Base-by-base conservation (phyloP, 2,329 filamentous ascomycete species). In the Grosmannia clavigera region DNA sequence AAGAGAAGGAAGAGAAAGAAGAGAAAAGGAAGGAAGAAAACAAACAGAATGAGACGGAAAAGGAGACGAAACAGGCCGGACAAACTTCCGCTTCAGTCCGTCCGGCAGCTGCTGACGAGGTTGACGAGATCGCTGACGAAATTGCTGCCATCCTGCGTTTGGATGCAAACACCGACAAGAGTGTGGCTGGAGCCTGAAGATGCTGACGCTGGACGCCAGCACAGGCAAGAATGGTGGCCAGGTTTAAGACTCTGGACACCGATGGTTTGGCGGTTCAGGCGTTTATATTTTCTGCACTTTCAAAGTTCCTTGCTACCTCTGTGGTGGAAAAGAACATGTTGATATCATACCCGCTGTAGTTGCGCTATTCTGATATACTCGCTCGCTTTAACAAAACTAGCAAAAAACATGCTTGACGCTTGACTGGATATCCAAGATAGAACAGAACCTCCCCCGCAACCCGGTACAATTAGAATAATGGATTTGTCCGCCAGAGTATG, bases 121-220 rank as follows among this genome's bases (percentile, higher is more conserved):
- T 63, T 40, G 46, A 65, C 10, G 56, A 63, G 29, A 63, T 65
- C 38, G 62, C 59, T 29, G 50, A 55, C 33, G 60, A 60, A 22
- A 62, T 64, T 5, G 63, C 57, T 38, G 61, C 62, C 29, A 38
- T 62, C 6, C 54, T 65, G 27, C 55, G 57, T 27, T 57, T 65
- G 3, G 57, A 62, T 25, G 48, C 35, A 7, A 27, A 56, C 38
- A 4, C 27, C 43, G 7, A 22, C 7, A 11, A 6, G 31, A 6
- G 12, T 33, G 16, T 9, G 16, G 16, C 51, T 19, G 31, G 14
- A 55, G 27, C 29, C 22, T 22, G 22, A 22, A 22, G 22, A 22
- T 22, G 22, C 22, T 7, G 33, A 35, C 33, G 33, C 16, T 19
- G 19, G 43, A 19, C 25, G 51, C 31, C 52, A 35, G 10, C 29